Base-by-base conservation (phyloP, 306 rosid genomes). In the Cucurbita pepo region DNA sequence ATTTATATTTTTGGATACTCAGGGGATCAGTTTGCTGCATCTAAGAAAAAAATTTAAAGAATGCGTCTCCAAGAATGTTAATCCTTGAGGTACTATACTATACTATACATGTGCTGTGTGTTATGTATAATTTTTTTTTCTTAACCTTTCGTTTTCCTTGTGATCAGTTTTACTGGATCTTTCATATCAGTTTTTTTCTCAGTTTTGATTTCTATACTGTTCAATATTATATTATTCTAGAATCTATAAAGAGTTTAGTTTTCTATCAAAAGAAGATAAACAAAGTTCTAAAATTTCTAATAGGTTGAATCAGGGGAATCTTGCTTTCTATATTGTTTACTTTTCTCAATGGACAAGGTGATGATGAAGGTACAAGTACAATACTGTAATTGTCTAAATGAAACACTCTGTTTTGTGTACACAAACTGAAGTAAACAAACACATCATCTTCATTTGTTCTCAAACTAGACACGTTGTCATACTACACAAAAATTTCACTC, bases 401-500 rank as follows among this genome's bases (percentile, higher is more conserved):
- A 55, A 19, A 6, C 54, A 3, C 5, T 54, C 5, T 72, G 50
- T 18, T 25, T 58, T 45, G 64, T 43, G 11, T 73, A 25, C 77
- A 41, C 63, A 58, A 67, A 75, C 77, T 73, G 84, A 61, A 38
- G 60, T 67, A 59, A 72, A 45, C 74, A 83, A 58, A 58, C 75
- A 82, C 38, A 43, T 63, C 57, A 48, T 77, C 66, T 69, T 57
- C 80, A 75, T 77, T 61, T 79, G 88, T 81, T 82, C 82, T 76
- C 86, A 88, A 81, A 82, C 79, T 77, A 81, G 77, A 63, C 80
- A 86, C 80, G 74, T 77, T 71, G 79, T 71, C 78, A 65, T 79
- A 75, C 88, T 85, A 78, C 78, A 82, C 81, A 88, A 79, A 85
- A 78, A 58, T 67, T 65, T 80, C 83, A 83, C 74, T 79, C 86